These are phyloP conservation scores for Boletus vermiculosoides DNA, from an alignment of 768 basidiomycete genomes.

Conservation along the genomic window DNA sequence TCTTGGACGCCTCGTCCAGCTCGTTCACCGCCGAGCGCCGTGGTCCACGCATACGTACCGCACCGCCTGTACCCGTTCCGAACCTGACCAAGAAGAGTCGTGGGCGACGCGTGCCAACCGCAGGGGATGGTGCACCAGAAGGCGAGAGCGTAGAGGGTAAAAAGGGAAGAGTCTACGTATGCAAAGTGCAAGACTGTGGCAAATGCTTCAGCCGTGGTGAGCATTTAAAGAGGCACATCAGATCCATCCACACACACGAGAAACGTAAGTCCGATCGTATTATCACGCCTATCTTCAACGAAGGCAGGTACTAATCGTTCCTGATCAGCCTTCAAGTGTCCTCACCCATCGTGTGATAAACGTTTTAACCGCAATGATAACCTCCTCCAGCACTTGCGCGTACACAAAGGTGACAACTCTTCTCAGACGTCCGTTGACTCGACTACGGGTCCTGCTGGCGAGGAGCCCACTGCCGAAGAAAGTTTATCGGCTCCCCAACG, in stretches of 20 bases:
- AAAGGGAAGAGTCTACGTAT: conserved; percentile 48
- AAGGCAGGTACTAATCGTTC: conserved; percentile 22
- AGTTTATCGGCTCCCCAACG: conserved; percentile 25
- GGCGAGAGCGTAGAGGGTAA: conserved; percentile 29
- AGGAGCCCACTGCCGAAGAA: conserved; percentile 24
- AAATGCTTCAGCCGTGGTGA: conserved; percentile 74
- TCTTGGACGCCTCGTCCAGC: conserved; percentile 36
- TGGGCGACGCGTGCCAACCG: conserved; percentile 71
- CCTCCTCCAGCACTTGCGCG: conserved; percentile 73
- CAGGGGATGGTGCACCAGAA: conserved; percentile 26
- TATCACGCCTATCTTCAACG: conserved; percentile 14
- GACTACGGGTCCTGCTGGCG: conserved; percentile 22
- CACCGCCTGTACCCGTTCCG: conserved; percentile 68
- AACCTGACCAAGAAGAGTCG: conserved; percentile 80
- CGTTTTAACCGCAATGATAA: conserved; percentile 80
- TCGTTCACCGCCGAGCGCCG: conserved; percentile 41
- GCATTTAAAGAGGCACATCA: conserved; percentile 73
- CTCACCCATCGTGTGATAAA: conserved; percentile 64
- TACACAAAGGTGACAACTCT: conserved; percentile 50
- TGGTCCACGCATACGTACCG: conserved; percentile 50
- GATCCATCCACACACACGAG: conserved; percentile 73
- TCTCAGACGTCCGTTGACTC: conserved; percentile 36
- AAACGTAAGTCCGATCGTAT: conserved; percentile 56
- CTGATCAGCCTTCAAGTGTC: conserved; percentile 68
- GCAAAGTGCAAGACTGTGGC: conserved; percentile 66